phyloP scores from a whole-genome alignment of 352 stramenopile species.

The Globisporangium apiculatum region DNA sequence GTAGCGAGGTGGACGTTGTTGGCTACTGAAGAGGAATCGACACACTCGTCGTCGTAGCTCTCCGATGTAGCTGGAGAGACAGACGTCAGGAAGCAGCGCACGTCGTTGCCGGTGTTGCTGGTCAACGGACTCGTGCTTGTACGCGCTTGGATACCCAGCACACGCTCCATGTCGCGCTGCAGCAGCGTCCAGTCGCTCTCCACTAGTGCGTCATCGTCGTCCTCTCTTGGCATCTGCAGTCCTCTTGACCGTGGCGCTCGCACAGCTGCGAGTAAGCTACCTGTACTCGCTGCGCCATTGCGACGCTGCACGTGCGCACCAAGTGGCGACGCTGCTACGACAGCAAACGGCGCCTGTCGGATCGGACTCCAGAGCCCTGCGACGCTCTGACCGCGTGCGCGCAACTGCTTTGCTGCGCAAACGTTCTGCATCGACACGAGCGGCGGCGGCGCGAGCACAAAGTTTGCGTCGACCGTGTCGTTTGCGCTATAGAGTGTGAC shows the following conservation, averaged over 20 bases:
- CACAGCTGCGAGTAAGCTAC: neutral
- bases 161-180: constrained; percentile 11
- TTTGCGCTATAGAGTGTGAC: constrained; percentile 49
- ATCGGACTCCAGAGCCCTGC: constrained; percentile 40
- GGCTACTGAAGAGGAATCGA: no score
- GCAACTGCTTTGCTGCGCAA: constrained; percentile 30
- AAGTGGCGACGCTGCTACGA: constrained; percentile 3
- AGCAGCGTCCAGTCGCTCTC: constrained; percentile 8
- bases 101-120: neutral
- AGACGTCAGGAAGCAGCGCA: constrained; percentile 22
- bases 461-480: constrained; percentile 64
- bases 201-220: neutral
- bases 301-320: neutral
- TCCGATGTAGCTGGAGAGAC: neutral
- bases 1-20: no score
- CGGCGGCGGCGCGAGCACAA: constrained; percentile 43
- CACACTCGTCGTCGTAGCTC: no score
- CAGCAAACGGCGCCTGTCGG: constrained; percentile 19
- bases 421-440: constrained; percentile 51
- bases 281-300: neutral
- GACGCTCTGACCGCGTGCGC: constrained; percentile 14
- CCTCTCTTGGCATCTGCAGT: neutral
- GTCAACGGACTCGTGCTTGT: neutral
- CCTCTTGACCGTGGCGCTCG: neutral
- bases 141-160: constrained; percentile 7